Conservation (phyloP, 805 yeast species). For the Kazachstania bromeliacearum region DNA sequence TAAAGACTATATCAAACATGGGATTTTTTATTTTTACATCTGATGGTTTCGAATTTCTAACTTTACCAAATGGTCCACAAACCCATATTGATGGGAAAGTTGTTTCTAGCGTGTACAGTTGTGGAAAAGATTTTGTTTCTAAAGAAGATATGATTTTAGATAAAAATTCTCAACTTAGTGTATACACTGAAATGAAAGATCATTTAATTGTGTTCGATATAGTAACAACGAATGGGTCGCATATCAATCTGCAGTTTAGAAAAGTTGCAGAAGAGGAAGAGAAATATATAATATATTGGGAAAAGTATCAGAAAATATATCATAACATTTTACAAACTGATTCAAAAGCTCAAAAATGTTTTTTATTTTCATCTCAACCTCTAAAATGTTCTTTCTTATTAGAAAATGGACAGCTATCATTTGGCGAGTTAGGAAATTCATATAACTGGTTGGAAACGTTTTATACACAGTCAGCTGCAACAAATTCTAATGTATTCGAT, state of each 20-base stretch:
- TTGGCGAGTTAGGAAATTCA: background rate
- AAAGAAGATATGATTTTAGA: background rate
- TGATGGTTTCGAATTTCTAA: constrained; percentile 7
- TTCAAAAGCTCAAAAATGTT: no score
- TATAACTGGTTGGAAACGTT: no score
- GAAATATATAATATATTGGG: constrained; percentile 6
- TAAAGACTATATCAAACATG: constrained; percentile 13
- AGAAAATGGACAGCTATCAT: background rate
- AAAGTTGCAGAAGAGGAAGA: constrained; percentile 7
- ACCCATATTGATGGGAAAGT: constrained; percentile 10
- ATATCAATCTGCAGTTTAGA: background rate
- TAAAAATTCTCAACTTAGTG: background rate
- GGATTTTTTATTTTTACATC: constrained; percentile 17
- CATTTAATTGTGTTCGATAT: constrained; percentile 2
- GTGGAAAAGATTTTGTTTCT: constrained; percentile 2
- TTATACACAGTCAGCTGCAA: no score
- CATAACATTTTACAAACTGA: no score
- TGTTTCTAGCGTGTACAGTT: constrained; percentile 3
- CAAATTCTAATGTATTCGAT: no score
- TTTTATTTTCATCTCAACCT: no score
- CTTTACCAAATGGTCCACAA: constrained; percentile 12
- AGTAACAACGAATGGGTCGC: background rate
- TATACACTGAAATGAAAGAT: background rate
- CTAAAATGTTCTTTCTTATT: background rate
- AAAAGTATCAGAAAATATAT: background rate